Evolutionary conservation across 2,329 filamentous ascomycete species (phyloP), one percentile per base, ranked within the genome.

Genomic region (Capronia epimyces): DNA sequence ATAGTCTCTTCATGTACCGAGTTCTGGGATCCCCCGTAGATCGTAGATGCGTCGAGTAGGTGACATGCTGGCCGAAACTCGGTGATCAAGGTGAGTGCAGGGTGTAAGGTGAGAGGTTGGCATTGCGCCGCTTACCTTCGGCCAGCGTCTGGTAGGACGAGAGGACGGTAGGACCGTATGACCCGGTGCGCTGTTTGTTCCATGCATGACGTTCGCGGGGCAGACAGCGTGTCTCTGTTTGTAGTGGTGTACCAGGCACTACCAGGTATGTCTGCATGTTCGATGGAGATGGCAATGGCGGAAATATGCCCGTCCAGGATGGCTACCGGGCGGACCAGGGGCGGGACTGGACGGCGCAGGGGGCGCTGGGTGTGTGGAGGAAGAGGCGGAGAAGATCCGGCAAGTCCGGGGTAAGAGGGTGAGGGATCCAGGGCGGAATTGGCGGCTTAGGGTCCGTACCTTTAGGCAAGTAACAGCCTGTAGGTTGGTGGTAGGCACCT

Each of bases 91-190:
- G 27, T 29, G 27, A n/a, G 32, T 7, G 9, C 32, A 37, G n/a
- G n/a, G n/a, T n/a, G n/a, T n/a, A n/a, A 18, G n/a, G 15, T 37
- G 21, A 25, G 42, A 41, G 20, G 36, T 21, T 18, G 12, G 31
- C 25, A 29, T 16, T 29, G 10, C 22, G 32, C 20, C 46, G 46
- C 47, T 53, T 53, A 53, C 41, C 40, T 34, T 41, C 50, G 50
- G 29, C 46, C 31, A 15, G 9, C 32, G 4, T n/a, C 20, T 9
- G 20, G 5, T 52, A 15, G 10, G 9, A 13, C 15, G n/a, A 29
- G n/a, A 5, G n/a, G 29, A 13, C 39, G n/a, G n/a, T n/a, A n/a
- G n/a, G n/a, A n/a, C n/a, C n/a, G n/a, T n/a, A n/a, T n/a, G n/a
- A n/a, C n/a, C n/a, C n/a, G n/a, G n/a, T n/a, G n/a, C n/a, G n/a